These are phyloP conservation scores for Cyberlindnera japonica DNA, from an alignment of 805 yeast species.

Conservation along the genomic window DNA sequence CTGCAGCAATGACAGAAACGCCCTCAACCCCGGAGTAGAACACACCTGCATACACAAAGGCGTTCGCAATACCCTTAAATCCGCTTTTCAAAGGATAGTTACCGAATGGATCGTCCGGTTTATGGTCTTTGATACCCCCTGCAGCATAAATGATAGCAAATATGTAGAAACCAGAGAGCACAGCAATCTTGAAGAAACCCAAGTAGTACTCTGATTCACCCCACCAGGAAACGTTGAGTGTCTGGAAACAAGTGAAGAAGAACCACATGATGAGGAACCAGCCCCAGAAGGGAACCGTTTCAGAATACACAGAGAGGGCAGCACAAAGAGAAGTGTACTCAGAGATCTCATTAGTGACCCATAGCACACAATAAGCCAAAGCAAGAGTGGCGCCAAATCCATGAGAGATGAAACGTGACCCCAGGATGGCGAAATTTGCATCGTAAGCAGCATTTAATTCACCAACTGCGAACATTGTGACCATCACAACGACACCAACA, in stretches of 20 bases:
- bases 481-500: slow-evolving; percentile 49
- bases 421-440: slow-evolving; percentile 49
- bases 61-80: slow-evolving; percentile 53
- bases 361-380: slow-evolving; percentile 48
- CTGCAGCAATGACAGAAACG: slow-evolving; percentile 75
- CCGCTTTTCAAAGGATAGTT: slow-evolving; percentile 39
- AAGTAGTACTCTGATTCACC: slow-evolving; percentile 56
- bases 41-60: slow-evolving; percentile 67
- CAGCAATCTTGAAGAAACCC: slow-evolving; percentile 46
- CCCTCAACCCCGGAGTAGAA: slow-evolving; percentile 77
- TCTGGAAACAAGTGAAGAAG: slow-evolving; percentile 46
- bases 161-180: slow-evolving; percentile 46
- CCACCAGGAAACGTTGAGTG: slow-evolving; percentile 48
- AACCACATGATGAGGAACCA: slow-evolving; percentile 52
- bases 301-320: slow-evolving; percentile 47
- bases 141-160: slow-evolving; percentile 44
- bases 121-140: slow-evolving; percentile 37
- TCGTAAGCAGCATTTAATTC: slow-evolving; percentile 54
- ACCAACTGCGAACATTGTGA: slow-evolving; percentile 54
- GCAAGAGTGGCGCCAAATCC: slow-evolving; percentile 59
- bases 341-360: slow-evolving; percentile 53
- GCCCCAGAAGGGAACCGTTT: slow-evolving; percentile 50
- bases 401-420: slow-evolving; percentile 46
- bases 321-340: slow-evolving; percentile 54
- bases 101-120: slow-evolving; percentile 34